These are phyloP conservation scores for Spencermartinsiella ligniputridi DNA, from an alignment of 1,139 yeast genomes.

Conservation along the genomic window DNA sequence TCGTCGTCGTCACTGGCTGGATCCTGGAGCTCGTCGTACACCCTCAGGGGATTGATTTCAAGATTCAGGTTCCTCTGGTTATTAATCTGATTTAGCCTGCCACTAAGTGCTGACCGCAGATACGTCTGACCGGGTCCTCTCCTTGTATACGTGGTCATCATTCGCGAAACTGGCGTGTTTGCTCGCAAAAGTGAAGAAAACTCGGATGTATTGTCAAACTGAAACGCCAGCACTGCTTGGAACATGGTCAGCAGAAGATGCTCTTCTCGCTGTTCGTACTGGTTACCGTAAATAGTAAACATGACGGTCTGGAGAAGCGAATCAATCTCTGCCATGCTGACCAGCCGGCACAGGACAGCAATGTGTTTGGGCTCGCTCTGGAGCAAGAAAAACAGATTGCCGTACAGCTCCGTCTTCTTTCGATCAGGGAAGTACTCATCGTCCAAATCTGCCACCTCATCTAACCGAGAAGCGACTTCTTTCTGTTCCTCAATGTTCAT, in stretches of 20 bases:
- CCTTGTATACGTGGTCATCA: slow-evolving; percentile 43
- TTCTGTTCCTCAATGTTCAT: slow-evolving; percentile 38
- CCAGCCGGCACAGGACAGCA: slow-evolving; percentile 35
- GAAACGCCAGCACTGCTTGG: slow-evolving; percentile 38
- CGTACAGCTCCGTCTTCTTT: slow-evolving; percentile 34
- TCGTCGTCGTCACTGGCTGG: slow-evolving; percentile 18
- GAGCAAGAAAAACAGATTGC: slow-evolving; percentile 37
- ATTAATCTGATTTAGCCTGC: slow-evolving; percentile 31
- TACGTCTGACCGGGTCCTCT: slow-evolving; percentile 43
- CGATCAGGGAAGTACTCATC: slow-evolving; percentile 29
- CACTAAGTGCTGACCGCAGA: slow-evolving; percentile 34
- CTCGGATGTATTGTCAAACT: slow-evolving; percentile 38
- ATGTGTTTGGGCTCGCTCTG: slow-evolving; percentile 40
- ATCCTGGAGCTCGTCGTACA: slow-evolving; percentile 32
- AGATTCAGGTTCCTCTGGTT: slow-evolving; percentile 31
- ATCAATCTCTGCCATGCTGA: slow-evolving; percentile 40
- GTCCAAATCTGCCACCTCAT: slow-evolving; percentile 14
- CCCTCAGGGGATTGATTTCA: slow-evolving; percentile 37
- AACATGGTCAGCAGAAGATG: slow-evolving; percentile 38
- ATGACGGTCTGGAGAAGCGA: slow-evolving; percentile 40
- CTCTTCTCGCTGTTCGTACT: slow-evolving; percentile 42
- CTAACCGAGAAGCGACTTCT: slow-evolving; percentile 36
- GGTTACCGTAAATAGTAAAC: slow-evolving; percentile 43
- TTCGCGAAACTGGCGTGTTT: slow-evolving; percentile 41
- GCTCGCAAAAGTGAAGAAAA: slow-evolving; percentile 38